Evolutionary conservation across 1,284 basidiomycete species (phyloP).

Genomic region (Leccinum fuscescens): DNA sequence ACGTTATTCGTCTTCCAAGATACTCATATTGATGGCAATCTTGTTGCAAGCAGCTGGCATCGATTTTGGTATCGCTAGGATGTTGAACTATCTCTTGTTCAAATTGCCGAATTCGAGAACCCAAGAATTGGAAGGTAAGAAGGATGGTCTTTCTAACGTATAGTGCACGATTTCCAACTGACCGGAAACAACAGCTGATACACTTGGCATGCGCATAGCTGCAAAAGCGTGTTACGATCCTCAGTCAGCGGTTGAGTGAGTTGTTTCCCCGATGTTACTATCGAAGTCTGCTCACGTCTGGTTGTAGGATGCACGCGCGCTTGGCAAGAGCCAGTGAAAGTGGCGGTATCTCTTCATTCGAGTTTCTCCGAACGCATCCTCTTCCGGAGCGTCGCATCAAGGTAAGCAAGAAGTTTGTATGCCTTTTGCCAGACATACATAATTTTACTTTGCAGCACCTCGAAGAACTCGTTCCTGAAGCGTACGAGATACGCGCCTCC

Average conservation of each 20-base stretch:
- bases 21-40: constrained; percentile 50
- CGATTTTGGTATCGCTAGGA: constrained; percentile 47
- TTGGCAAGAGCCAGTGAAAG: constrained; percentile 52
- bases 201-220: constrained; percentile 72
- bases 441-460: constrained; percentile 42
- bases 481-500: constrained; percentile 48
- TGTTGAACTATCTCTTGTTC: constrained; percentile 56
- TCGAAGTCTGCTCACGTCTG: constrained; percentile 2
- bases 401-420: constrained; percentile 39
- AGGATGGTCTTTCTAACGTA: neutral
- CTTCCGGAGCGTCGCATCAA: constrained; percentile 66
- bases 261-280: constrained; percentile 10
- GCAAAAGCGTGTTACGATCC: constrained; percentile 84
- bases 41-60: constrained; percentile 56
- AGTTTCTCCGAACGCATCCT: constrained; percentile 78
- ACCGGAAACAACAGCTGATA: constrained; percentile 54
- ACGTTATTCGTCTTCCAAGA: constrained; percentile 56
- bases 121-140: constrained; percentile 76
- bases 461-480: constrained; percentile 55
- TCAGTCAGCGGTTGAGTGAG: constrained; percentile 67
- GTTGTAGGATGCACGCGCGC: constrained; percentile 63
- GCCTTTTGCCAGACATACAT: neutral
- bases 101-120: constrained; percentile 83
- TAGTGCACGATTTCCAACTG: neutral
- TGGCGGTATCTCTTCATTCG: constrained; percentile 33